Evolutionary conservation across 2,329 filamentous ascomycete genomes (phyloP).

Genomic region (Penicillium polonicum): DNA sequence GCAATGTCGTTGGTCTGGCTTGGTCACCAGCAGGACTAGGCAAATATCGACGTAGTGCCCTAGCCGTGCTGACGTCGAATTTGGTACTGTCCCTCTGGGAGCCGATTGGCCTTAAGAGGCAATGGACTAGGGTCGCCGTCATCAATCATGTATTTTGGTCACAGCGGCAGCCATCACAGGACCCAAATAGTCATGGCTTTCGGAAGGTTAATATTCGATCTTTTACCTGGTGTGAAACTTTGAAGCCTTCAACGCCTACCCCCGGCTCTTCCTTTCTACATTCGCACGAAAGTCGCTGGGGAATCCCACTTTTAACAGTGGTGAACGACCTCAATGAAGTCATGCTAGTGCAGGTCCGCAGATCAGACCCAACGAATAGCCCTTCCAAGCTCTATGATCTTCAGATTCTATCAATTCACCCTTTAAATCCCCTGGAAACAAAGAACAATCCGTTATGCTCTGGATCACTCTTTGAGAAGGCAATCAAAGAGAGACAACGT

Average conservation of each 20-base stretch:
- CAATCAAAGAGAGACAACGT: conserved; percentile 27
- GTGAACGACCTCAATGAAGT: conserved; percentile 43
- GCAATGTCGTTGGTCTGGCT: conserved; percentile 49
- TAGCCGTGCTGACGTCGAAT: conserved; percentile 58
- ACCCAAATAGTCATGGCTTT: conserved; percentile 23
- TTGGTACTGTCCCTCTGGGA: conserved; percentile 58
- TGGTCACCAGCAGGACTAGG: conserved; percentile 60
- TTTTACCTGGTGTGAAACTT: conserved; percentile 43
- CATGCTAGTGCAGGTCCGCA: conserved; percentile 30
- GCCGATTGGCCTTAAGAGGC: conserved; percentile 44
- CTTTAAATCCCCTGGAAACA: conserved; percentile 14
- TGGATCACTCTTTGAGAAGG: conserved; percentile 32
- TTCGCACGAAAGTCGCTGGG: conserved; percentile 34
- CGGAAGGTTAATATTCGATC: conserved; percentile 39
- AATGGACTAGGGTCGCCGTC: conserved; percentile 55
- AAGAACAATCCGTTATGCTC: conserved; percentile 19
- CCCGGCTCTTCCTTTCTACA: conserved; percentile 5
- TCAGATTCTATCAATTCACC: conserved; percentile 28
- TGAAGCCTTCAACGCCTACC: conserved; percentile 21
- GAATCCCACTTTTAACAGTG: conserved; percentile 35
- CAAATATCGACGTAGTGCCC: conserved; percentile 53
- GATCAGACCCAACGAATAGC: conserved; percentile 8
- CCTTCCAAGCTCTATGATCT: conserved; percentile 19
- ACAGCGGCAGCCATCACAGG: conserved; percentile 36
- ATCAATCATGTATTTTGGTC: conserved; percentile 51